Evolutionary conservation across 2,329 filamentous ascomycete genomes (phyloP), one percentile per base, ranked within the genome.

Genomic region (Botrytis hyacinthi): DNA sequence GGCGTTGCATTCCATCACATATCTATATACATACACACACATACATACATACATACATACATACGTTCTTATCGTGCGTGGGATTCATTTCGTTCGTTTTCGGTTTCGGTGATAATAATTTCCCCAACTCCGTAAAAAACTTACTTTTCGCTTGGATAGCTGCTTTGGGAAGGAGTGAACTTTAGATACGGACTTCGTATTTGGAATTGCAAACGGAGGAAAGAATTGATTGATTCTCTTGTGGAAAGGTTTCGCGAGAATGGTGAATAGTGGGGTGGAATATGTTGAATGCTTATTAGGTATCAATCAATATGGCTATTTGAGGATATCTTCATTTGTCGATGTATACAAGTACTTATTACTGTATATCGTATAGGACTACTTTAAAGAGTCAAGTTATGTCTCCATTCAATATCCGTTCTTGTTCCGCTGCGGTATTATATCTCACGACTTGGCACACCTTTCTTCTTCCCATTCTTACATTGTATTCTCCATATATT

Each of bases 131-230:
- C 59, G 59, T 18, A 1, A 29, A 57, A 57, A 29, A 57, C 51
- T 29, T 57, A 57, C n/a, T 57, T 57, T 2, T 57, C 51, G 51
- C 59, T 61, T 59, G 12, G 20, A 26, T 40, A 22, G 7, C 59
- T 40, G 35, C 37, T 62, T 62, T 62, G 60, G 60, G 60, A 40
- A 62, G 60, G 60, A 62, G 60, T n/a, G 26, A 62, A 62, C 26
- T 18, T n/a, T 37, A 40, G n/a, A 29, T 29, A 18, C 51, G 51
- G n/a, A 54, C 48, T 16, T 54, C 48, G 48, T 29, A 57, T 29
- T 57, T n/a, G 60, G 35, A 62, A 37, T 40, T 40, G 60, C 37
- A 40, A 62, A 62, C 35, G 37, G 37, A 18, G 60, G 18, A 46
- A 8, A 46, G 44, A 46, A 46, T 46, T 46, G 44, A 18, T 20